These are phyloP conservation scores for Cryptosporidium viatorum DNA, from an alignment of 169 alveolate genomes.

Conservation along the genomic window DNA sequence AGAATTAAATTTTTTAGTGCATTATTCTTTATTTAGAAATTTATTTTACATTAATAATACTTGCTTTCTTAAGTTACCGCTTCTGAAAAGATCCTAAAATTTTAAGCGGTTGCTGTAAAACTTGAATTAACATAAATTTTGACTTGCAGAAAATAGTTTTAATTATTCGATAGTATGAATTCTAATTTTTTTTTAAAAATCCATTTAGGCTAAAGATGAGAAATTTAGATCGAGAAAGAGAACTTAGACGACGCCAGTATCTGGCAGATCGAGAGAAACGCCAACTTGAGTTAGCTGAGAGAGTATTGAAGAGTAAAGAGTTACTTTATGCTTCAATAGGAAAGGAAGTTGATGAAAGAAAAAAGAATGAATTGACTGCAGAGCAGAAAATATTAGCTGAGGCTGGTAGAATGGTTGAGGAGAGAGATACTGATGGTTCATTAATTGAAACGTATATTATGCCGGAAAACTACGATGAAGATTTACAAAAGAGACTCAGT, in stretches of 20 bases:
- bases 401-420: slow-evolving; percentile 89
- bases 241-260: slow-evolving; percentile 89
- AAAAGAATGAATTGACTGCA: slow-evolving; percentile 83
- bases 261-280: slow-evolving; percentile 93
- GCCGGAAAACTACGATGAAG: slow-evolving; percentile 91
- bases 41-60: not conserved
- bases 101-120: not conserved
- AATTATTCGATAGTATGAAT: not conserved
- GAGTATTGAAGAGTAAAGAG: slow-evolving; percentile 89
- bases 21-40: not conserved
- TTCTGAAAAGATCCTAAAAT: slow-evolving; percentile 14
- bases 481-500: slow-evolving; percentile 70
- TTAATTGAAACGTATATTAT: slow-evolving; percentile 81
- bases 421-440: slow-evolving; percentile 84
- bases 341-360: slow-evolving; percentile 85
- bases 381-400: slow-evolving; percentile 88
- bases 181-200: not conserved
- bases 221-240: slow-evolving; percentile 54
- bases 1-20: not conserved
- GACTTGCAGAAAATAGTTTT: not conserved
- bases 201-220: not conserved
- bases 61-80: slow-evolving; percentile 30
- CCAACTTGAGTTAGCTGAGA: slow-evolving; percentile 92
- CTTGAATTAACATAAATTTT: not conserved
- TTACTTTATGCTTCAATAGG: slow-evolving; percentile 83